These are phyloP conservation scores for Pisolithus albus DNA, from an alignment of 768 basidiomycete species.

Conservation along the genomic window DNA sequence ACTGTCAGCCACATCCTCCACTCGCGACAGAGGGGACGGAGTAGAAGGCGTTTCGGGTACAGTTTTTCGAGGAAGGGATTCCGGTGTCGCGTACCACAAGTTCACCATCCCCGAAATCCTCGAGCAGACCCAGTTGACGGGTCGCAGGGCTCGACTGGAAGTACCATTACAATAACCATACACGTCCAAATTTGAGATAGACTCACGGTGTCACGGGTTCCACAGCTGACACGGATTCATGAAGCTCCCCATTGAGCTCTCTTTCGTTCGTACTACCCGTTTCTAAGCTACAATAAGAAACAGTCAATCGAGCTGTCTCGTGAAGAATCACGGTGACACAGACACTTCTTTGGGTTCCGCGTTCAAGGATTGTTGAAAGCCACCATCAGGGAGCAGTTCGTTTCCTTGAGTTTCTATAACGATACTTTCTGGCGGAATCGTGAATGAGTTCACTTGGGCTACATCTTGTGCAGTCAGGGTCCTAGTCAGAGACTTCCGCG, in stretches of 20 bases:
- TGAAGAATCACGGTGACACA: background rate
- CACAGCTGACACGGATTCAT: background rate
- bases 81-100: background rate
- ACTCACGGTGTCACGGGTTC: background rate
- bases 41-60: background rate
- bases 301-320: background rate
- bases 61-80: background rate
- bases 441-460: background rate
- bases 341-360: background rate
- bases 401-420: background rate
- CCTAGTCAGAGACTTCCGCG: constrained; percentile 5
- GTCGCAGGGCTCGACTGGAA: background rate
- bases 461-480: constrained; percentile 13
- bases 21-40: background rate
- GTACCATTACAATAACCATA: background rate
- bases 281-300: background rate
- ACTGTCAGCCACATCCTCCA: background rate
- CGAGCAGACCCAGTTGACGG: background rate
- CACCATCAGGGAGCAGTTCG: background rate
- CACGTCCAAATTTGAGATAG: no score
- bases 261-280: background rate
- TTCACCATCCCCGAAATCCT: background rate
- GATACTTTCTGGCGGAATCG: background rate
- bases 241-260: background rate
- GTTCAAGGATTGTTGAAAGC: background rate